Base-by-base conservation (phyloP, 257 asterid species). In the Petrea volubilis region DNA sequence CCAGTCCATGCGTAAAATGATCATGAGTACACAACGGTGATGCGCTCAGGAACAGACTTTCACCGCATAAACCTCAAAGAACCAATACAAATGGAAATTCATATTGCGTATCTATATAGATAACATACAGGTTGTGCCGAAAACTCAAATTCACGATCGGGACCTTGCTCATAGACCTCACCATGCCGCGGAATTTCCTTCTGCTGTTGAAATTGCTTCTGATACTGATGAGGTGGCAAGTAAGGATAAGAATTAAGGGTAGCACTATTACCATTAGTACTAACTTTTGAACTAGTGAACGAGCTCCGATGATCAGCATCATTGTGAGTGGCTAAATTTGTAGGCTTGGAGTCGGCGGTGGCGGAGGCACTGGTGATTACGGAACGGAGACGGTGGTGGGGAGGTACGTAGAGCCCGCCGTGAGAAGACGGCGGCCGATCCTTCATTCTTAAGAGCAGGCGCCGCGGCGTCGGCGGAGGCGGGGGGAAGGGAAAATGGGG, bases 361-460 rank as follows among this genome's bases (percentile, higher is more conserved):
- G 72, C 74, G 60, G 85, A 31, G 44, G 80, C 74, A 40, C 78
- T 3, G 73, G 76, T 61, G 68, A 67, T 72, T 55, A 66, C 79
- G 2, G 92, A 62, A 49, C 84, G 84, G 73, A 73, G 81, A 68
- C 97, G 93, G 57, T 85, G 88, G 79, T 89, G 93, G 9, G 96
- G 96, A 78, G 96, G 96, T 2, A 88, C 85, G 73, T 86, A 89
- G 50, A 79, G 81, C 64, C 79, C 81, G 72, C 88, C 88, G 78
- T 72, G 14, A 7, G 90, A 67, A 47, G 77, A 57, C 60, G 87
- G 83, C 77, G 81, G 87, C 78, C 83, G 76, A 73, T 87, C 91
- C 78, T 83, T 87, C 96, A 92, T 84, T 53, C 64, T 68, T 75
- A 79, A 52, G 53, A 33, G 40, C 18, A 75, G n/a, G 61, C 72